Evolutionary conservation across 805 yeast species (phyloP), one percentile per base, ranked within the genome.

Genomic region (Ogataea henricii): DNA sequence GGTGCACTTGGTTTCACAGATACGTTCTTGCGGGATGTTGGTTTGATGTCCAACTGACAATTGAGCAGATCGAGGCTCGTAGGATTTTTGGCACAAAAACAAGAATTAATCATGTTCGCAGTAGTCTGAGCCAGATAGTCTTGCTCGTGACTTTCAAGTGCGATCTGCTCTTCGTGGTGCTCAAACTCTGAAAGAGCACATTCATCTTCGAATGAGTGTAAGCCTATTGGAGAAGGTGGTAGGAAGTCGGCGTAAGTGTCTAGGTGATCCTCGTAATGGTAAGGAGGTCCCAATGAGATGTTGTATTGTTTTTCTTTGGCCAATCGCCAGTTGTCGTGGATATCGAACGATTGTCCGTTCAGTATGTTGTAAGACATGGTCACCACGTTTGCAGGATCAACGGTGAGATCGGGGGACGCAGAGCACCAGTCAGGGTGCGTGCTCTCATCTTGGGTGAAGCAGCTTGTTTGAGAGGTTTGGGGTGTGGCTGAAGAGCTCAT

Each of bases 331-430:
- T 27, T 18, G 6, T 33, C 38, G 17, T 44, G 43, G 17, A 47
- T 16, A 25, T 46, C 45, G 34, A 45, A 46, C 14, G 47, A 6
- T 14, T 23, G 45, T 40, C 35, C 38, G 38, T 22, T 26, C 22
- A 20, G 23, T 3, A 27, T 26, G 18, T 27, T 14, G 6, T 44
- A 10, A 20, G 45, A 30, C 37, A 35, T 43, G 29, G 45, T 26
- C 22, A 42, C 44, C 27, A 52, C 53, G 17, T 52, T 46, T 9
- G 51, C 16, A 6, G 56, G 56, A 22, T 49, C 53, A 32, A 49
- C 47, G 4, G 56, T 52, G 14, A 49, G 40, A 14, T 52, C 56
- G 3, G 51, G 49, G 27, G 42, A 4, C 2, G 49, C 46, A 27
- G 42, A 9, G 8, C 12, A 18, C 23, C 33, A 17, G 23, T 25